Evolutionary conservation across 2,329 filamentous ascomycete genomes (phyloP).

Genomic region (Clonostachys byssicola): DNA sequence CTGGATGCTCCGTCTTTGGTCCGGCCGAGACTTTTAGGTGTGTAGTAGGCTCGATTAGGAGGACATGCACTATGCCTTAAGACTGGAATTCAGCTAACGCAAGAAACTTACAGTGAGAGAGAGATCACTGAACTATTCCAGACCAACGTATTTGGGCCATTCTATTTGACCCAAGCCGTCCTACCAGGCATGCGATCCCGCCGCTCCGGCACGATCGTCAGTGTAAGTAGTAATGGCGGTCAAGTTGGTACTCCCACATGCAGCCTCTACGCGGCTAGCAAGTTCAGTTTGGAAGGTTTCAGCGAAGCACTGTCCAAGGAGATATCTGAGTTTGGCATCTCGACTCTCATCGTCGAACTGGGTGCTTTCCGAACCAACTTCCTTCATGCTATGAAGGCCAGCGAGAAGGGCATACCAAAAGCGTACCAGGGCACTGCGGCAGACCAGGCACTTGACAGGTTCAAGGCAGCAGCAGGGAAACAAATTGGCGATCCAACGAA

Average conservation of each 20-base stretch:
- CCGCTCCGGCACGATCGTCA: constrained; percentile 34
- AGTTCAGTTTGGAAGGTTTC: constrained; percentile 35
- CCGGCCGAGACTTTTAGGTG: constrained; percentile 27
- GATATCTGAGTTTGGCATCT: constrained; percentile 35
- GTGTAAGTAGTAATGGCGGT: constrained; percentile 37
- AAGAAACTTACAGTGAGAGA: constrained; percentile 10
- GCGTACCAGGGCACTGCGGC: constrained; percentile 18
- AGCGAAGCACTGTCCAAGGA: constrained; percentile 36
- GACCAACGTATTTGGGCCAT: constrained; percentile 43
- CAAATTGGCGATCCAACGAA: constrained; percentile 34
- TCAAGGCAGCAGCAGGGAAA: constrained; percentile 18
- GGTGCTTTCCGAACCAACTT: constrained; percentile 46
- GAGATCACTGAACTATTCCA: constrained; percentile 35
- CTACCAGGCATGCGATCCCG: constrained; percentile 39
- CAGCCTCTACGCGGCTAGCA: constrained; percentile 39
- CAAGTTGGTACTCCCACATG: constrained; percentile 28
- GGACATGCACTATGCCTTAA: too few species aligned
- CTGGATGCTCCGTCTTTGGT: constrained; percentile 34
- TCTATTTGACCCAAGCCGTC: constrained; percentile 39
- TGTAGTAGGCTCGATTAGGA: too few species aligned
- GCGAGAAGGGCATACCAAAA: constrained; percentile 3
- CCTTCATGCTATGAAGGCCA: constrained; percentile 17
- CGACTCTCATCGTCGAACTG: constrained; percentile 39
- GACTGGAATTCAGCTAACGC: too few species aligned
- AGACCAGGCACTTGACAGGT: constrained; percentile 12